Conservation (phyloP, 345 rosid genomes). For the Brassica cretica region DNA sequence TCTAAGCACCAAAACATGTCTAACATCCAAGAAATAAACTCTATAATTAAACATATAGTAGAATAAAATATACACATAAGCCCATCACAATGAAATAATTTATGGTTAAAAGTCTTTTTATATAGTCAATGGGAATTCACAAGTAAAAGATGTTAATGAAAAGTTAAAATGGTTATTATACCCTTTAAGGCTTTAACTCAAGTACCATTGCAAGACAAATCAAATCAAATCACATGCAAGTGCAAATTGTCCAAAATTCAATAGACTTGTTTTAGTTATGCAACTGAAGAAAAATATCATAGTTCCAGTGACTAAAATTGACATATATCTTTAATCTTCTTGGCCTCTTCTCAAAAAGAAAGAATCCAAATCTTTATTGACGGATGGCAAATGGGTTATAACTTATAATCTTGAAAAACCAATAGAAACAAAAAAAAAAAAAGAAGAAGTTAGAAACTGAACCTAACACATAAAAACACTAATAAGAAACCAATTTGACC, state of each 20-base stretch:
- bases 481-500: slow-evolving; percentile 44
- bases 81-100: slow-evolving; percentile 8
- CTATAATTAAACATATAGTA: slow-evolving; percentile 15
- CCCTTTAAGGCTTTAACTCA: not conserved
- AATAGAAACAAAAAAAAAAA: not conserved
- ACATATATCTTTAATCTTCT: slow-evolving; percentile 16
- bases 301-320: slow-evolving; percentile 35
- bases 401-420: slow-evolving; percentile 19
- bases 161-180: not conserved
- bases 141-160: slow-evolving; percentile 23
- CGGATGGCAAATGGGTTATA: slow-evolving; percentile 30
- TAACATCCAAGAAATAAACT: not conserved
- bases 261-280: slow-evolving; percentile 18
- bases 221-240: slow-evolving; percentile 32
- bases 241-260: slow-evolving; percentile 25
- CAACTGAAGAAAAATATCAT: slow-evolving; percentile 25
- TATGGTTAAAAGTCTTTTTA: not conserved
- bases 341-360: slow-evolving; percentile 22
- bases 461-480: slow-evolving; percentile 24
- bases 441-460: not conserved
- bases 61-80: slow-evolving; percentile 7
- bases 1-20: slow-evolving; percentile 30
- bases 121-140: slow-evolving; percentile 20
- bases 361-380: slow-evolving; percentile 24
- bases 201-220: slow-evolving; percentile 16